These are phyloP conservation scores for Alternaria solani DNA, from an alignment of 2,329 filamentous ascomycete genomes.

Conservation along the genomic window DNA sequence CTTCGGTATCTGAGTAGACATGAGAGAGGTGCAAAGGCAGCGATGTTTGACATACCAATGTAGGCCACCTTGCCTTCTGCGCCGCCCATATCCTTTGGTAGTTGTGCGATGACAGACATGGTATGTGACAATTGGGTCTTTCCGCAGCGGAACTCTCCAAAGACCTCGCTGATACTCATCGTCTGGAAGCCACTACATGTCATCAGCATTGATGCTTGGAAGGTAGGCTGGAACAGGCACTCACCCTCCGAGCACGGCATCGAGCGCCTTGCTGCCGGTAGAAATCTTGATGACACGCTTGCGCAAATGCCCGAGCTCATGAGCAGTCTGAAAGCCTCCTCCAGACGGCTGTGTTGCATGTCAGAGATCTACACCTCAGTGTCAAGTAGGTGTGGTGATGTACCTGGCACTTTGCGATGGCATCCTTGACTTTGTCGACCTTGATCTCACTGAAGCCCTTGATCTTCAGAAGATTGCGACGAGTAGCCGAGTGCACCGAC, in stretches of 20 bases:
- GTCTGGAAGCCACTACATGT: conserved; percentile 69
- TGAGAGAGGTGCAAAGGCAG: conserved; percentile 10
- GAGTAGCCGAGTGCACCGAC: conserved; percentile 67
- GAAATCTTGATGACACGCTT: conserved; percentile 71
- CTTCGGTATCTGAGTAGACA: conserved; percentile 42
- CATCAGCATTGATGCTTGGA: conserved; percentile 17
- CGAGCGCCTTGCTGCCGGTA: conserved; percentile 74
- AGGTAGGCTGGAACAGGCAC: conserved; percentile 2
- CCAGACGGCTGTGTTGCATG: conserved; percentile 58
- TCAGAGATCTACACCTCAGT: conserved; percentile 16
- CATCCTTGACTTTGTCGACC: conserved; percentile 75
- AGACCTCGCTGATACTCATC: conserved; percentile 73
- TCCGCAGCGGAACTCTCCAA: conserved; percentile 70
- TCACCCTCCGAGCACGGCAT: conserved; percentile 69
- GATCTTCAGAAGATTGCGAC: conserved; percentile 69
- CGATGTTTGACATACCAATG: conserved; percentile 58
- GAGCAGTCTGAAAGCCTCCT: conserved; percentile 70
- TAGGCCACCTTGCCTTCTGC: conserved; percentile 74
- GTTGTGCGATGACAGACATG: conserved; percentile 70
- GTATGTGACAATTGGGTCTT: conserved; percentile 76
- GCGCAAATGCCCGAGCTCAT: conserved; percentile 69
- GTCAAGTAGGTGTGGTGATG: conserved; percentile 13
- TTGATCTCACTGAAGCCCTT: conserved; percentile 75
- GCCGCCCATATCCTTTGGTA: conserved; percentile 68
- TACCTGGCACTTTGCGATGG: conserved; percentile 68